phyloP scores from a whole-genome alignment of 768 basidiomycete genomes.

The Termitomyces sp. region DNA sequence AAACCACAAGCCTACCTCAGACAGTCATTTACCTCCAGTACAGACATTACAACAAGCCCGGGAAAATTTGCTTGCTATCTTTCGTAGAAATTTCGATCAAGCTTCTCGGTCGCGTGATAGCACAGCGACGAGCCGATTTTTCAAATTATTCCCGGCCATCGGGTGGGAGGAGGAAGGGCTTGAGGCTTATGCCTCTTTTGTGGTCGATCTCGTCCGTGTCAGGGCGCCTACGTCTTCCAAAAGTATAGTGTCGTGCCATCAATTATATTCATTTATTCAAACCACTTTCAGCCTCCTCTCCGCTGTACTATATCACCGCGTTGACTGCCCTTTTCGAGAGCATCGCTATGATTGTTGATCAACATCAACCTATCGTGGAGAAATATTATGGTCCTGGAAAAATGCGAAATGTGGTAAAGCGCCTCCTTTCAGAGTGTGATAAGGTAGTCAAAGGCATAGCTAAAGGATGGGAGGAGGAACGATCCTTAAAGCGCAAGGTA shows the following conservation, averaged over 20 bases:
- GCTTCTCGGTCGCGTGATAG: conserved; percentile 83
- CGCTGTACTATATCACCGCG: conserved; percentile 86
- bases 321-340: conserved; percentile 93
- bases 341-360: conserved; percentile 93
- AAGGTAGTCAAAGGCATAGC: conserved; percentile 71
- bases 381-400: conserved; percentile 93
- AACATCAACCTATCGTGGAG: conserved; percentile 96
- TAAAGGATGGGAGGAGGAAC: conserved; percentile 89
- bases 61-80: conserved; percentile 70
- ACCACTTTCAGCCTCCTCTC: conserved; percentile 69
- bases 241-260: conserved; percentile 42
- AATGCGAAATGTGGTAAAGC: conserved; percentile 76
- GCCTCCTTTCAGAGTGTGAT: conserved; percentile 84
- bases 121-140: conserved; percentile 86
- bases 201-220: conserved; percentile 83
- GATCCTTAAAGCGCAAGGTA: conserved; percentile 79
- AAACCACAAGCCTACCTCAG: conserved; percentile 75
- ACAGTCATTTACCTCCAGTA: conserved; percentile 79
- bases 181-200: conserved; percentile 89
- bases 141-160: conserved; percentile 95
- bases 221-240: conserved; percentile 77
- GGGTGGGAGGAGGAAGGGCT: conserved; percentile 93
- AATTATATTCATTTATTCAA: conserved; percentile 3
- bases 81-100: conserved; percentile 74
- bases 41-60: conserved; percentile 79